Percentiles rank a stretch among this genome's conserved stretches.
These are phyloP conservation scores for Solidago caesia DNA, from an alignment of 129 eudicot species.

Conservation along the genomic window DNA sequence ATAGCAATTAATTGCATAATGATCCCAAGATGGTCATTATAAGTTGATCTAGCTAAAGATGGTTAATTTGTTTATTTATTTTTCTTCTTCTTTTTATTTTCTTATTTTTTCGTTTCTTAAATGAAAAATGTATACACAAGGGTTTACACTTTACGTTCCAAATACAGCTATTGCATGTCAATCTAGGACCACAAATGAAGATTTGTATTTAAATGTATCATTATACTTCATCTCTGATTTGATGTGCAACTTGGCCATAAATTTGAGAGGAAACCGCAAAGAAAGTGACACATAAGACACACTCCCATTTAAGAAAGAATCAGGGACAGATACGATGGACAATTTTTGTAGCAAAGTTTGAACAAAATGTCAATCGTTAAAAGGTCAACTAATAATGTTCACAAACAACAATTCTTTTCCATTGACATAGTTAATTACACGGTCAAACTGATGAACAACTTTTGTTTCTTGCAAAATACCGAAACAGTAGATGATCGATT, in stretches of 20 bases:
- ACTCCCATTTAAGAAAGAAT: neutral
- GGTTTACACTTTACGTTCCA: neutral
- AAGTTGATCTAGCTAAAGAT: no score
- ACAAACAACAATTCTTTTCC: neutral
- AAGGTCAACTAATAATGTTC: conserved; percentile 10
- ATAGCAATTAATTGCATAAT: no score
- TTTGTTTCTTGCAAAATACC: no score
- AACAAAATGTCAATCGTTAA: conserved; percentile 20
- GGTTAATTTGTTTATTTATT: no score
- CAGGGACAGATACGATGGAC: neutral
- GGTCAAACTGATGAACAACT: neutral
- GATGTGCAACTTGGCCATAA: conserved; percentile 26
- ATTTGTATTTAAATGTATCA: conserved; percentile 5
- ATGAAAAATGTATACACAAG: neutral
- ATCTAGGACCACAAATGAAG: conserved; percentile 23
- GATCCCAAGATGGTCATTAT: no score
- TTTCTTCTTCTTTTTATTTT: no score
- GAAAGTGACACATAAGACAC: conserved; percentile 31
- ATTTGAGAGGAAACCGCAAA: conserved; percentile 13
- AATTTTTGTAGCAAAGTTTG: neutral
- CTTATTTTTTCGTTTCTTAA: neutral
- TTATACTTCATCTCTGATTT: conserved; percentile 2
- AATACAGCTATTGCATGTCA: neutral
- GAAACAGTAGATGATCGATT: no score
- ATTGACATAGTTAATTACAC: neutral